These are phyloP conservation scores for Taphrina wiesneri DNA, from an alignment of 1,139 yeast species.

Conservation along the genomic window DNA sequence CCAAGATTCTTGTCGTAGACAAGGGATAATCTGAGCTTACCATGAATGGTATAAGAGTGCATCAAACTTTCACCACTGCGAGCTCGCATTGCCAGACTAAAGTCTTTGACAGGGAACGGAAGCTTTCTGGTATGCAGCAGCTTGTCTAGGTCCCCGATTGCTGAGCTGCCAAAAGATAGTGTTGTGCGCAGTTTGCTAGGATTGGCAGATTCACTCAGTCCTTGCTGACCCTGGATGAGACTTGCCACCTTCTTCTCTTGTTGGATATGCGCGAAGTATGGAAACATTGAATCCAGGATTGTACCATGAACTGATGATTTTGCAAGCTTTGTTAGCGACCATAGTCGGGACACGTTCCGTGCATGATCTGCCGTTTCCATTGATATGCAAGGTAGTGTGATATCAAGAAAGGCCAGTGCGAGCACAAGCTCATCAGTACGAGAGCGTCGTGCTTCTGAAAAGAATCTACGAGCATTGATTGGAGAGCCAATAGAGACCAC, in stretches of 20 bases:
- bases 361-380: background rate
- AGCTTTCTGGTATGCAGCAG: background rate
- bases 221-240: background rate
- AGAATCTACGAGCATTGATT: slow-evolving; percentile 20
- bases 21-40: slow-evolving; percentile 3
- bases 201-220: background rate
- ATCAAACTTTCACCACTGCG: slow-evolving; percentile 25
- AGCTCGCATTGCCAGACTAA: slow-evolving; percentile 26
- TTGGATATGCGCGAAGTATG: slow-evolving; percentile 13
- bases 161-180: slow-evolving; percentile 26
- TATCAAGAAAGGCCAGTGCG: slow-evolving; percentile 15
- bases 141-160: slow-evolving; percentile 16
- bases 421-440: slow-evolving; percentile 17
- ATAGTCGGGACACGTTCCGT: background rate
- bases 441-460: background rate
- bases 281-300: slow-evolving; percentile 6
- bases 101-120: background rate
- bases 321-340: slow-evolving; percentile 22
- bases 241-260: slow-evolving; percentile 9
- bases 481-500: slow-evolving; percentile 23
- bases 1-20: slow-evolving; percentile 25
- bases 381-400: slow-evolving; percentile 9
- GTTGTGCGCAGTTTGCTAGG: background rate
- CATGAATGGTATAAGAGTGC: slow-evolving; percentile 21
- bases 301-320: background rate